A percentile compares a stretch with the other conserved stretches of the same genome.
phyloP scores from a whole-genome alignment of 345 rosid species.

The Geranium brycei region DNA sequence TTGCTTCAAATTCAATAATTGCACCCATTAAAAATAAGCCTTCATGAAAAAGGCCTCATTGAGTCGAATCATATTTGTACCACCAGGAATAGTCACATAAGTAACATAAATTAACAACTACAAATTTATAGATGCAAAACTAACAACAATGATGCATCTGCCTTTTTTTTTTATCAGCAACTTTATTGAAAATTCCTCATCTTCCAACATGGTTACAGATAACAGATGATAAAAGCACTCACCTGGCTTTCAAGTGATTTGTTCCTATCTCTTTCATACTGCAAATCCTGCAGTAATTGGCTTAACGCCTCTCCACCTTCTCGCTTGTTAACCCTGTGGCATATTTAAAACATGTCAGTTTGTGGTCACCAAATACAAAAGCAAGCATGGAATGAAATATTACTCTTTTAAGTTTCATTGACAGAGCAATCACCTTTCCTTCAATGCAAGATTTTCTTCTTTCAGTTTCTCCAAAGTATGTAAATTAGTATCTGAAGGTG shows the following conservation, averaged over 20 bases:
- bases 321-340: not conserved
- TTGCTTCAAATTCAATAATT: not conserved
- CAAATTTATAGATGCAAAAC: too few species aligned
- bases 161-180: too few species aligned
- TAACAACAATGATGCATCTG: not conserved
- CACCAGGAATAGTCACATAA: too few species aligned
- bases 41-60: not conserved
- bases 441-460: constrained; percentile 48
- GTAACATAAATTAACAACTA: too few species aligned
- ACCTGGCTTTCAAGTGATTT: constrained; percentile 49
- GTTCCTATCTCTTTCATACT: constrained; percentile 34
- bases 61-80: too few species aligned
- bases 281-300: constrained; percentile 22
- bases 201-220: not conserved
- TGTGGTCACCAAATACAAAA: not conserved
- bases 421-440: constrained; percentile 33
- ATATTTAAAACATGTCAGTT: not conserved
- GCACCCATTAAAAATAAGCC: not conserved
- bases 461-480: constrained; percentile 26
- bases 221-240: constrained; percentile 6
- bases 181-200: too few species aligned
- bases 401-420: not conserved
- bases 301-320: not conserved
- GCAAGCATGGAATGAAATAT: constrained; percentile 1
- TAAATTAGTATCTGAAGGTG: constrained; percentile 15